Conservation (phyloP, 2,329 filamentous ascomycete genomes). For the Colletotrichum theobromicola region DNA sequence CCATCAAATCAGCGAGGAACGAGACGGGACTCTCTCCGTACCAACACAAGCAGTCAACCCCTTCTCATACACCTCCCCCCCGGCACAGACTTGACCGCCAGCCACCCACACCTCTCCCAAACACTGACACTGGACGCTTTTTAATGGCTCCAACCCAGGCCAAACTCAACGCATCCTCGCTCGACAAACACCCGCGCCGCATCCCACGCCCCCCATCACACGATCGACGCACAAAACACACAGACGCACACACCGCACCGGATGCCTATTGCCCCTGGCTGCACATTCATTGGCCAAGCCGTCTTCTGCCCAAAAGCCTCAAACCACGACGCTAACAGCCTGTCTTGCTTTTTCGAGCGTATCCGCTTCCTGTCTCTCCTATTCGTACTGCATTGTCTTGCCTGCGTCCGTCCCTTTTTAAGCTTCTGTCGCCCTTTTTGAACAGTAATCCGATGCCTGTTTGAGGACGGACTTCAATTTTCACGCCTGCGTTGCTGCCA, state of each 20-base stretch:
- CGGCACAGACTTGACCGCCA: neutral
- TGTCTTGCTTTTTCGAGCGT: conserved; percentile 17
- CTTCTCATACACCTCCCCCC: neutral
- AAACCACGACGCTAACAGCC: conserved; percentile 13
- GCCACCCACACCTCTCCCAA: neutral
- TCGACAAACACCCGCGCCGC: conserved; percentile 8
- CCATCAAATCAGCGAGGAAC: neutral
- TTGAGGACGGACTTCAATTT: conserved; percentile 8
- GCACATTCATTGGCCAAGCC: neutral
- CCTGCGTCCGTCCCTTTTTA: conserved; percentile 20
- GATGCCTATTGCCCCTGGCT: conserved; percentile 5
- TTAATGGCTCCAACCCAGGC: neutral
- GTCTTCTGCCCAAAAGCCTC: conserved; percentile 18
- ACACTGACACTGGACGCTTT: neutral
- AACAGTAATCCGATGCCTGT: conserved; percentile 7
- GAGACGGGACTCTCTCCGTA: neutral
- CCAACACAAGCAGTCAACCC: neutral
- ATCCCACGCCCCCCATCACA: conserved; percentile 17
- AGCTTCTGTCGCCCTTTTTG: conserved; percentile 23
- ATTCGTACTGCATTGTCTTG: conserved; percentile 18
- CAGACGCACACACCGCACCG: conserved; percentile 16
- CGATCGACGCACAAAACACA: conserved; percentile 19
- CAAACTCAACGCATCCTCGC: conserved; percentile 3
- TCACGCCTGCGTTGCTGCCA: neutral
- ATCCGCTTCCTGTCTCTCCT: conserved; percentile 9